Conservation (phyloP, 2,329 filamentous ascomycete species). For the Pseudonectria foliicola region DNA sequence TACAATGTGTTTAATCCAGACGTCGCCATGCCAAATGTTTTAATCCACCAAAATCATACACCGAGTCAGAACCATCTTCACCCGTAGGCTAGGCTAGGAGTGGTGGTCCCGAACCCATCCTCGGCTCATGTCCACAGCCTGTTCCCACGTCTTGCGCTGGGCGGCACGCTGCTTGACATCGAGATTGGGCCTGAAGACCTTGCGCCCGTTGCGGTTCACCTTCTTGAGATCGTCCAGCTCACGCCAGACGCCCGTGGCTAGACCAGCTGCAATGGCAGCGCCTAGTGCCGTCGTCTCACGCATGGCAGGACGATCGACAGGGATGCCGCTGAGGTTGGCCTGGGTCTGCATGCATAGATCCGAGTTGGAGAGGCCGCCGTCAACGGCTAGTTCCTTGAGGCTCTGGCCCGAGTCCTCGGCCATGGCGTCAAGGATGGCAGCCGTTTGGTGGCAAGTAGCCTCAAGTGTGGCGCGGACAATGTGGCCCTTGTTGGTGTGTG, state of each 20-base stretch:
- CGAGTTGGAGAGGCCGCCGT: constrained; percentile 84
- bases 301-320: constrained; percentile 79
- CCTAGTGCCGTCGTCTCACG: constrained; percentile 84
- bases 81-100: too few relatives aligned
- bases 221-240: constrained; percentile 65
- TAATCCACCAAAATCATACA: constrained; percentile 1
- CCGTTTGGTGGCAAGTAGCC: constrained; percentile 87
- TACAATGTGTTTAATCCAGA: too few relatives aligned
- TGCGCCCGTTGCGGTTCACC: constrained; percentile 64
- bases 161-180: constrained; percentile 30
- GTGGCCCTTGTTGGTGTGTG: constrained; percentile 78
- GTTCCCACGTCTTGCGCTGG: constrained; percentile 47
- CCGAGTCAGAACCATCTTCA: too few relatives aligned
- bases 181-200: constrained; percentile 62
- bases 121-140: constrained; percentile 52
- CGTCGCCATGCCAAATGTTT: too few relatives aligned
- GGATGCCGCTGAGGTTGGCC: constrained; percentile 76
- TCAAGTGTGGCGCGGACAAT: constrained; percentile 86
- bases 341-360: constrained; percentile 89
- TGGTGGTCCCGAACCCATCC: constrained; percentile 41
- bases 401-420: constrained; percentile 74
- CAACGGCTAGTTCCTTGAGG: constrained; percentile 69
- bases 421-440: constrained; percentile 88
- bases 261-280: constrained; percentile 82
- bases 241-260: constrained; percentile 73